Conservation (phyloP, 305 asterid genomes). For the Caryopteris hybrid region DNA sequence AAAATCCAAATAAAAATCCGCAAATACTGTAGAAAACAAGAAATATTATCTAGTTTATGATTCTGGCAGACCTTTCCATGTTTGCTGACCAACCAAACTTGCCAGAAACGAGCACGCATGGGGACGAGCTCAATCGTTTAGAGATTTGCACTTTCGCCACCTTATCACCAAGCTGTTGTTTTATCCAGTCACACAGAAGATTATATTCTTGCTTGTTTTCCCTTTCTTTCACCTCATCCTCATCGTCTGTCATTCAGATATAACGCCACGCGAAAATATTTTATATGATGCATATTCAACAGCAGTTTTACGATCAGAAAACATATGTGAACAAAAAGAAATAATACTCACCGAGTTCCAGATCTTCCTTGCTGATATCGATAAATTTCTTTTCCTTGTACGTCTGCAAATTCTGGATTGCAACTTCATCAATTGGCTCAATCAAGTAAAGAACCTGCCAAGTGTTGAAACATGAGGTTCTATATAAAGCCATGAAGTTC, state of each 20-base stretch:
- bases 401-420: constrained; percentile 91
- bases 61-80: constrained; percentile 78
- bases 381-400: constrained; percentile 95
- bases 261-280: too few species aligned
- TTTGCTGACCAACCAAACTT: constrained; percentile 99
- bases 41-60: neutral
- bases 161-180: constrained; percentile 81
- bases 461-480: neutral
- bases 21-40: too few species aligned
- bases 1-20: too few species aligned
- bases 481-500: too few species aligned
- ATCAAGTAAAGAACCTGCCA: constrained; percentile 79
- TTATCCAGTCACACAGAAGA: constrained; percentile 90
- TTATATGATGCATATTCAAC: too few species aligned
- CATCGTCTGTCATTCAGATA: constrained; percentile 50
- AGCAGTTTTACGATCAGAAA: too few species aligned
- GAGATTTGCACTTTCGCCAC: constrained; percentile 98
- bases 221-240: constrained; percentile 85
- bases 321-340: too few species aligned
- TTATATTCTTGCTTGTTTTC: constrained; percentile 75
- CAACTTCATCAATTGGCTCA: constrained; percentile 95
- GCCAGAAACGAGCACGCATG: constrained; percentile 99
- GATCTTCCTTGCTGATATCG: constrained; percentile 98
- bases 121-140: constrained; percentile 88
- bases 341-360: constrained; percentile 73